Conservation (phyloP, 108 stramenopile genomes). For the Chaetoceros muelleri region DNA sequence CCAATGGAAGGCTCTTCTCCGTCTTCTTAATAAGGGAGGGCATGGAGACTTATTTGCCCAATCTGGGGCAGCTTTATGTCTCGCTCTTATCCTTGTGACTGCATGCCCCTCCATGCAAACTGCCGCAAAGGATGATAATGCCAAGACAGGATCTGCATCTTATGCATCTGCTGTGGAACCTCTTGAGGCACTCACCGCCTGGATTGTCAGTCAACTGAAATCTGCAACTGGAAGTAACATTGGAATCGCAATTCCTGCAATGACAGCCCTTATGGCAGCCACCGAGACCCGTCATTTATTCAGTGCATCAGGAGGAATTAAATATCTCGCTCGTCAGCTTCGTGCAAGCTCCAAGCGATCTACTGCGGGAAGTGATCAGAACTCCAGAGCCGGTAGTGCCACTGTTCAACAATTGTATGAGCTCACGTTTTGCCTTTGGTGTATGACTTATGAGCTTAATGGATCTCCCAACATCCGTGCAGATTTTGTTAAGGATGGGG, state of each 20-base stretch:
- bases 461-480: conserved; percentile 45
- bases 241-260: conserved; percentile 55
- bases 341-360: conserved; percentile 33
- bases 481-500: conserved; percentile 71
- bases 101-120: conserved; percentile 65
- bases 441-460: conserved; percentile 82
- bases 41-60: conserved; percentile 75
- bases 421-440: conserved; percentile 90
- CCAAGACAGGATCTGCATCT: conserved; percentile 42
- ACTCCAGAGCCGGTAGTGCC: conserved; percentile 48
- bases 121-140: conserved; percentile 13
- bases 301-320: conserved; percentile 74
- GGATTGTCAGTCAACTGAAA: conserved; percentile 80
- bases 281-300: conserved; percentile 68
- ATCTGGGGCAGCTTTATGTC: conserved; percentile 59
- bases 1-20: conserved; percentile 77
- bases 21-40: conserved; percentile 72
- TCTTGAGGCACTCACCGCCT: conserved; percentile 69
- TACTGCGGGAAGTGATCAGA: conserved; percentile 12
- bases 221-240: conserved; percentile 49
- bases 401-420: conserved; percentile 94
- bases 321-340: conserved; percentile 81
- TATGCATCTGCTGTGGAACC: conserved; percentile 79
- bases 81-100: conserved; percentile 61
- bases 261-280: conserved; percentile 63